phyloP scores from a whole-genome alignment of 768 basidiomycete species.

The Holtermanniella nyarrowii region DNA sequence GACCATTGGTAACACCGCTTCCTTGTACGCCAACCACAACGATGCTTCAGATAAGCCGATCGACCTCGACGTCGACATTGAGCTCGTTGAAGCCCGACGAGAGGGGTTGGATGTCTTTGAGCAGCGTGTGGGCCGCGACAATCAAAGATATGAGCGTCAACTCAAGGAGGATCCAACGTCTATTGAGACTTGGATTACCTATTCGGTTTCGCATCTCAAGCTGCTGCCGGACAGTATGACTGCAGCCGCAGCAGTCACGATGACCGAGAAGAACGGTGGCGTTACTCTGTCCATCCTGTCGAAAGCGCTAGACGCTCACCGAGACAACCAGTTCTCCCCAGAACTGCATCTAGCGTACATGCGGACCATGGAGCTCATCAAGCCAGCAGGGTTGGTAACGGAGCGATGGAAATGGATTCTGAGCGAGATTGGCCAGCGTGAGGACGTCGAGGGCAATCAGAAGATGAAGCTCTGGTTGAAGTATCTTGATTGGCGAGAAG shows the following conservation, averaged over 20 bases:
- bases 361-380: slow-evolving; percentile 34
- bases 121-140: slow-evolving; percentile 14
- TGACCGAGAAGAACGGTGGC: slow-evolving; percentile 22
- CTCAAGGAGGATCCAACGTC: slow-evolving; percentile 26
- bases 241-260: too few species aligned
- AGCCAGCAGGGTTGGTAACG: slow-evolving; percentile 30
- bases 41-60: too few species aligned
- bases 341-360: slow-evolving; percentile 38
- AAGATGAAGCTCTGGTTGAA: slow-evolving; percentile 36
- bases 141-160: slow-evolving; percentile 25
- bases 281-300: slow-evolving; percentile 40
- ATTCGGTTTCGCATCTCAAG: slow-evolving; percentile 20
- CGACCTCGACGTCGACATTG: too few species aligned
- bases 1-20: too few species aligned
- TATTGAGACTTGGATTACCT: slow-evolving; percentile 36
- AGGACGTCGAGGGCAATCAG: slow-evolving; percentile 7
- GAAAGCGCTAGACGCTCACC: slow-evolving; percentile 28
- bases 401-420: slow-evolving; percentile 34
- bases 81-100: too few species aligned
- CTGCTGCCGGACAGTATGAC: too few species aligned
- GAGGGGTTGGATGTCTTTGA: too few species aligned
- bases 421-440: slow-evolving; percentile 2
- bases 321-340: slow-evolving; percentile 18
- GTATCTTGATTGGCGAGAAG: slow-evolving; percentile 40
- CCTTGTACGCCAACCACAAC: too few species aligned